Conservation (phyloP, 2,329 filamentous ascomycete genomes). For the Incumbomyces delicatus region DNA sequence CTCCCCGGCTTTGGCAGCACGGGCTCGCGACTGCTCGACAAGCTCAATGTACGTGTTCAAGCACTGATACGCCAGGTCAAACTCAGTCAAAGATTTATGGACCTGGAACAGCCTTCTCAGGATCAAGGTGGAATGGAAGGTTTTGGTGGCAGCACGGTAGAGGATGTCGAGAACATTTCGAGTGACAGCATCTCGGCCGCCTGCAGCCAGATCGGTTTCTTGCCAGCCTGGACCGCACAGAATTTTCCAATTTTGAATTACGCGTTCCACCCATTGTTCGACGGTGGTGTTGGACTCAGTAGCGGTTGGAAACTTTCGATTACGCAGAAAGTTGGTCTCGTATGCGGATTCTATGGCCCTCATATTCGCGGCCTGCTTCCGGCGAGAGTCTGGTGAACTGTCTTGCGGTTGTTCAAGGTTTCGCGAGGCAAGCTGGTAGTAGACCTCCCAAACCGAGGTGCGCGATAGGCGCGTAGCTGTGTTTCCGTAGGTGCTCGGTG, state of each 20-base stretch:
- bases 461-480: constrained; percentile 30
- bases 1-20: constrained; percentile 66
- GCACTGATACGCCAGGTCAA: constrained; percentile 80
- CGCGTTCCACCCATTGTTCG: constrained; percentile 69
- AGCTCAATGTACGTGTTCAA: constrained; percentile 89
- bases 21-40: constrained; percentile 71
- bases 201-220: constrained; percentile 69
- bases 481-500: constrained; percentile 15
- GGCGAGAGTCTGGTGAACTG: constrained; percentile 31
- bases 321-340: constrained; percentile 65
- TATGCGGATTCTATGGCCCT: constrained; percentile 71
- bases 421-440: constrained; percentile 70
- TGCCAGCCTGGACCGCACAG: constrained; percentile 72
- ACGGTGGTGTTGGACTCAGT: constrained; percentile 69
- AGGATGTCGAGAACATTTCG: constrained; percentile 72
- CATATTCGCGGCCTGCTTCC: constrained; percentile 64
- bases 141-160: constrained; percentile 83
- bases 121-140: constrained; percentile 87
- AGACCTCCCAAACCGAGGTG: constrained; percentile 71
- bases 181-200: constrained; percentile 65
- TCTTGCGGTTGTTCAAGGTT: constrained; percentile 32
- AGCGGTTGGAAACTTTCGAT: constrained; percentile 76
- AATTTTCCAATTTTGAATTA: constrained; percentile 76
- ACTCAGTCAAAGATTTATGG: constrained; percentile 79
- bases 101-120: constrained; percentile 78